Evolutionary conservation across 305 asterid species (phyloP), one percentile per base, ranked within the genome.

Genomic region (Ajuga reptans): DNA sequence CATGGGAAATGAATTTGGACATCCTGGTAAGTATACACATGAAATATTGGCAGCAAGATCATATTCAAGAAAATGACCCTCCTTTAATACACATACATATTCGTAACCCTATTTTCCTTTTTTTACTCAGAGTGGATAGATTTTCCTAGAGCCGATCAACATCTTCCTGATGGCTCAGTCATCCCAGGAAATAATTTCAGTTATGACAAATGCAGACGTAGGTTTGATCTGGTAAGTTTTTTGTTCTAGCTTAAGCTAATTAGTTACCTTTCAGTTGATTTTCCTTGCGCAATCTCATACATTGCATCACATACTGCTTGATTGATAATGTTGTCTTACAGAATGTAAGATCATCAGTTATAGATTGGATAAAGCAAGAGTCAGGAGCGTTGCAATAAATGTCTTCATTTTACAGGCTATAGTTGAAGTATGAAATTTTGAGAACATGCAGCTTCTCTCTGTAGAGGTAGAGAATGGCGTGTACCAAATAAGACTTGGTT

Each of bases 1-100:
- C 83, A 94, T 94, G 99, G 98, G 98, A 79, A 94, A 94, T 77
- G 99, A 94, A 84, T 94, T 94, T 79, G 99, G 99, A 73, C 99
- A 94, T 81, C 99, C 99, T 51, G 98, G 99, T 94, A 82, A 18
- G 81, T 58, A 42, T 66, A 33, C 41, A 41, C 33, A 57, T 71
- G 42, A 46, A 50, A 12, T 36, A 45, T 52, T 64, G 72, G 9
- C 51, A 50, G 49, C 12, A 15, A 55, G 11, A 42, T 15, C 45
- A 3, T 61, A 45, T 58, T 36, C 71, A 72, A 37, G 69, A 74
- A 55, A 46, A 51, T 66, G 51, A 65, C 74, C 36, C 47, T 37
- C 21, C 15, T 53, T 57, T 41, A 59, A 68, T 27, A 21, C 18
- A 43, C 31, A 36, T 29, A 33, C 36, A n/a, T 43, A 24, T 5